Evolutionary conservation across 306 rosid genomes (phyloP), one percentile per base, ranked within the genome.

Genomic region (Rosa chinensis): DNA sequence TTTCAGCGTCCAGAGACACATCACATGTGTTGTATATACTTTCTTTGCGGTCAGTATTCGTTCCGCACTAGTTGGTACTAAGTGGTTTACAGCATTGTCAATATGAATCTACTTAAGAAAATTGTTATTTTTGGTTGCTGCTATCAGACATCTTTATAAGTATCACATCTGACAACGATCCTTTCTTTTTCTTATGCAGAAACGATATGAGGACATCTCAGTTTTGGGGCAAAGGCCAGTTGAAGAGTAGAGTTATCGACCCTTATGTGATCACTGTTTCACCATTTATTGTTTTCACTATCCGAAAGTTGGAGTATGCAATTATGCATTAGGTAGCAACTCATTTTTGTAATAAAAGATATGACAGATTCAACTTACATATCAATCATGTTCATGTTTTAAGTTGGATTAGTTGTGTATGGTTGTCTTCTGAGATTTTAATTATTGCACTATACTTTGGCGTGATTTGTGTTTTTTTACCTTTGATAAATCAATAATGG

Each of bases 201-300:
- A 89, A 81, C 92, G 89, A 32, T 89, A 85, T 0, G 90, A 89
- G 77, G 92, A 89, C 79, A 89, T 89, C 75, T 53, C 90, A 25
- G 89, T 74, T 70, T 81, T 89, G 85, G 92, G 92, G 81, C 89
- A 85, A 81, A 87, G 92, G 72, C 92, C 25, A 42, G 12, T 86
- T 2, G 92, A 89, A 50, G 90, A 89, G 80, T 89, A 85, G 81
- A 32, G 13, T 47, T 53, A 10, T 44, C 44, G 32, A 58, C n/a
- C 14, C 70, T n/a, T n/a, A n/a, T n/a, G n/a, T n/a, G n/a, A n/a
- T 44, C 78, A 14, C 53, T 13, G 0, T 49, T 14, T 49, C 63
- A 8, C 63, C 14, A 14, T 77, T 74, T 42, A 21, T 37, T 44
- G 59, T 78, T 80, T 50, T 79, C 79, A 61, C 76, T 84, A 87